A percentile compares a stretch with the other conserved stretches of the same genome.
Conservation (phyloP, 371 early-diverging fungal genomes). For the Circinella umbellata region DNA sequence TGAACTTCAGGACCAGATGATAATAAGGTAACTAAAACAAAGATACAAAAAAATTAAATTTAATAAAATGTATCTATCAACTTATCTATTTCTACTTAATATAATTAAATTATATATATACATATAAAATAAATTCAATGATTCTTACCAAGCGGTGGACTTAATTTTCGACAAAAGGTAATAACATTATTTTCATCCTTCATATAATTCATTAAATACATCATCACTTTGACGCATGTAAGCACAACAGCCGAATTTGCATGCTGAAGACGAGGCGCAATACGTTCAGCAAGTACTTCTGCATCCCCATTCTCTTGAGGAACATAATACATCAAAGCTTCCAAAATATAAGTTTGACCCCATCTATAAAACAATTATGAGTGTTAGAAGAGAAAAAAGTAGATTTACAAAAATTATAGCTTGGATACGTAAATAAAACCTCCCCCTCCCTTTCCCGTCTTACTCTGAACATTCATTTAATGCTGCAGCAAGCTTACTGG, state of each 20-base stretch:
- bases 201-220: conserved; percentile 92
- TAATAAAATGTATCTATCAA: too few relatives aligned
- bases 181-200: conserved; percentile 70
- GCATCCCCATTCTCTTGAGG: conserved; percentile 89
- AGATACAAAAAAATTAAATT: neutral
- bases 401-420: neutral
- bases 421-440: too few relatives aligned
- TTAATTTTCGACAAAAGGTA: conserved; percentile 51
- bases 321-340: conserved; percentile 81
- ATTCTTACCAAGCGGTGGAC: conserved; percentile 30
- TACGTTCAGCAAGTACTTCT: conserved; percentile 85
- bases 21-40: conserved; percentile 80
- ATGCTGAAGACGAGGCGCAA: conserved; percentile 92
- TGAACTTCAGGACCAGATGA: conserved; percentile 92
- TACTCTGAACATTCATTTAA: conserved; percentile 97
- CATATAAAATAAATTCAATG: neutral
- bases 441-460: conserved; percentile 12
- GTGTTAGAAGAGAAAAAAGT: neutral
- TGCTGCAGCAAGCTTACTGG: conserved; percentile 90
- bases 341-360: conserved; percentile 95
- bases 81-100: too few relatives aligned
- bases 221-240: conserved; percentile 85
- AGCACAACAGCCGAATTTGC: conserved; percentile 97
- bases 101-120: neutral
- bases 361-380: conserved; percentile 60